Evolutionary conservation across 768 basidiomycete species (phyloP).

Genomic region (Rhodocollybia butyracea): DNA sequence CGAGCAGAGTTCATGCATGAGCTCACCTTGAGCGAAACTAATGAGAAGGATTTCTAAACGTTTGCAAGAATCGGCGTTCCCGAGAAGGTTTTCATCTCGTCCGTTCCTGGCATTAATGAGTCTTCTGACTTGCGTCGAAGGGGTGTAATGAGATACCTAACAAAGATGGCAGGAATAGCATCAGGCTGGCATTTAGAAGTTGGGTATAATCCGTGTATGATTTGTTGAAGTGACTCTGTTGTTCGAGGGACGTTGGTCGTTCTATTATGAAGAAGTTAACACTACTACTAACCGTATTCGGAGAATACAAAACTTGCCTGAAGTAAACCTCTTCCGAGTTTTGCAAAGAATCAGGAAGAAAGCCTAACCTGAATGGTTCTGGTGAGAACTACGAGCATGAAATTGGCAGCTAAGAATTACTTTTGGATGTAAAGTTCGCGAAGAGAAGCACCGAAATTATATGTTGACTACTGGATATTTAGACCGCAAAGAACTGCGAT

Average conservation of each 20-base stretch:
- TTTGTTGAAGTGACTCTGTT: constrained; percentile 69
- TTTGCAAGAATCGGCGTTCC: constrained; percentile 67
- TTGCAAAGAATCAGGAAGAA: constrained; percentile 54
- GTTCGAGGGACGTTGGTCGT: constrained; percentile 79
- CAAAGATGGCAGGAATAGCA: constrained; percentile 47
- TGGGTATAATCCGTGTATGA: constrained; percentile 74
- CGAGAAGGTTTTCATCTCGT: constrained; percentile 67
- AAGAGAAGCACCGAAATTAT: constrained; percentile 55
- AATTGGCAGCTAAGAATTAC: constrained; percentile 27
- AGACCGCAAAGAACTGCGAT: constrained; percentile 3
- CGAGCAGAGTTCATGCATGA: not conserved
- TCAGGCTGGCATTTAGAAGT: constrained; percentile 39
- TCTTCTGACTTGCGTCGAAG: no score
- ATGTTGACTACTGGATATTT: constrained; percentile 52
- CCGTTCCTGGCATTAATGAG: constrained; percentile 66
- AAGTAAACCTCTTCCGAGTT: constrained; percentile 52
- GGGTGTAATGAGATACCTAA: constrained; percentile 45
- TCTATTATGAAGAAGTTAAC: constrained; percentile 24
- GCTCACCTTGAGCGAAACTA: constrained; percentile 62
- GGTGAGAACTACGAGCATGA: not conserved
- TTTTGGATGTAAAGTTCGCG: constrained; percentile 65
- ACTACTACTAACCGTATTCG: not conserved
- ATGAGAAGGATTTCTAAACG: constrained; percentile 59
- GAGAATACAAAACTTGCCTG: constrained; percentile 30
- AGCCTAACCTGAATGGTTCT: constrained; percentile 46